A percentile compares a stretch with the other conserved stretches of the same genome.
Evolutionary conservation across 257 asterid genomes (phyloP).

Genomic region (Fraxinus americana): DNA sequence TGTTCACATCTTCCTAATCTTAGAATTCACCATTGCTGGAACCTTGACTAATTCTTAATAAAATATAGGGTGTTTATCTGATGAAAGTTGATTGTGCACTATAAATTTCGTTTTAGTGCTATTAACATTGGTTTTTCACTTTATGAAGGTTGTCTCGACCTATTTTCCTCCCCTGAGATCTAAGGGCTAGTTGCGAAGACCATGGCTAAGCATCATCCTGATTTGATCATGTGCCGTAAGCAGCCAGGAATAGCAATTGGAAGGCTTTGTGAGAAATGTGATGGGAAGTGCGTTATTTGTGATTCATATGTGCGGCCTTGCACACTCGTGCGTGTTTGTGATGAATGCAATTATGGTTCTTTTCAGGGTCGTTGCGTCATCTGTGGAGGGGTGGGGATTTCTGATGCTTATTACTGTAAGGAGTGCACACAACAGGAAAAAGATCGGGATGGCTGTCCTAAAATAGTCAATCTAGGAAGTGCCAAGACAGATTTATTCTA

Average conservation of each 20-base stretch:
- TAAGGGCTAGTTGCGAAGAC: slow-evolving; percentile 23
- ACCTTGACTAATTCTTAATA: not conserved
- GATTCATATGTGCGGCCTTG: slow-evolving; percentile 93
- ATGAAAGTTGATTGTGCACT: not conserved
- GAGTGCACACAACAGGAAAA: slow-evolving; percentile 91
- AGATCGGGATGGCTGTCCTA: slow-evolving; percentile 87
- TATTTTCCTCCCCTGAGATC: slow-evolving; percentile 6
- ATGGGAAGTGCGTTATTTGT: slow-evolving; percentile 83
- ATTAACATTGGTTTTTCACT: not conserved
- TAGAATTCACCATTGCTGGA: not conserved
- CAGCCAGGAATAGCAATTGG: slow-evolving; percentile 94
- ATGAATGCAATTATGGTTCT: slow-evolving; percentile 88
- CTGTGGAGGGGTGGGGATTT: slow-evolving; percentile 83
- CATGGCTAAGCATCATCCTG: slow-evolving; percentile 95
- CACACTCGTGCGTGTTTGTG: slow-evolving; percentile 84
- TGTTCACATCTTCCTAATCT: not conserved
- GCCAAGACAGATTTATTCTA: slow-evolving; percentile 84
- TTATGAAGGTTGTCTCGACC: slow-evolving; percentile 20
- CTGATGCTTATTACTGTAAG: slow-evolving; percentile 90
- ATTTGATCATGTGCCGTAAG: slow-evolving; percentile 86
- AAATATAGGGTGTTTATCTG: not conserved
- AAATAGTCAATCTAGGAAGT: slow-evolving; percentile 84
- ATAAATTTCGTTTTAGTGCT: not conserved
- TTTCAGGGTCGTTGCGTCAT: slow-evolving; percentile 89
- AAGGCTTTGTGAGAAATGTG: slow-evolving; percentile 85